Conservation (phyloP, 116 monocot species). For the Iris pallida region DNA sequence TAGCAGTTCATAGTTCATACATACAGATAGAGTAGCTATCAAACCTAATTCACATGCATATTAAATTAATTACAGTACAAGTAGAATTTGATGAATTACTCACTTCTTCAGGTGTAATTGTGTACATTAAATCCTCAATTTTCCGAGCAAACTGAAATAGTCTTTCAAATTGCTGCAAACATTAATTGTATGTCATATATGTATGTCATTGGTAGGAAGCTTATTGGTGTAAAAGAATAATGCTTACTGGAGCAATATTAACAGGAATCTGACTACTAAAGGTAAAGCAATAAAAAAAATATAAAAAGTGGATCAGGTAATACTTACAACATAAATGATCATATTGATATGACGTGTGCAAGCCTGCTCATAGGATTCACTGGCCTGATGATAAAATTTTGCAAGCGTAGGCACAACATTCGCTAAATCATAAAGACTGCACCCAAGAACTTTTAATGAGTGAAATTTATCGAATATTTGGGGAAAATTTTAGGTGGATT, state of each 20-base stretch:
- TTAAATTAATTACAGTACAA: not conserved
- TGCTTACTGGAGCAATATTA: not conserved
- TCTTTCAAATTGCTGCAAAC: conserved; percentile 86
- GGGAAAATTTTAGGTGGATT: too few relatives aligned
- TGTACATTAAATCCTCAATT: conserved; percentile 80
- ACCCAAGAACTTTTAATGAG: conserved; percentile 11
- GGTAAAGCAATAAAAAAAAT: not conserved
- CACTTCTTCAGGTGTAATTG: not conserved
- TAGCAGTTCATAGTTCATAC: too few relatives aligned
- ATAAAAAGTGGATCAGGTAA: not conserved
- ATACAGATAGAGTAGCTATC: too few relatives aligned
- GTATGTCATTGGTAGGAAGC: not conserved
- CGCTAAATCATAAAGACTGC: conserved; percentile 96
- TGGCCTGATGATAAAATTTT: conserved; percentile 95
- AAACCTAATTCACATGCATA: too few relatives aligned
- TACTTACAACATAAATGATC: conserved; percentile 79
- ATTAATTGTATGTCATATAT: too few relatives aligned
- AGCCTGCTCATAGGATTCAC: conserved; percentile 95
- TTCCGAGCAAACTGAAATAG: conserved; percentile 76
- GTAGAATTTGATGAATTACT: not conserved
- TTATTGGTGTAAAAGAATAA: not conserved
- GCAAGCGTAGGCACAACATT: conserved; percentile 90
- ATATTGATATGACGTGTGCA: conserved; percentile 77
- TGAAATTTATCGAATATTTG: too few relatives aligned
- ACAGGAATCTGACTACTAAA: not conserved